A percentile compares a stretch with the other conserved stretches of the same genome.
These are phyloP conservation scores for Cladosporium sp. DNA, from an alignment of 2,329 filamentous ascomycete genomes.

Conservation along the genomic window DNA sequence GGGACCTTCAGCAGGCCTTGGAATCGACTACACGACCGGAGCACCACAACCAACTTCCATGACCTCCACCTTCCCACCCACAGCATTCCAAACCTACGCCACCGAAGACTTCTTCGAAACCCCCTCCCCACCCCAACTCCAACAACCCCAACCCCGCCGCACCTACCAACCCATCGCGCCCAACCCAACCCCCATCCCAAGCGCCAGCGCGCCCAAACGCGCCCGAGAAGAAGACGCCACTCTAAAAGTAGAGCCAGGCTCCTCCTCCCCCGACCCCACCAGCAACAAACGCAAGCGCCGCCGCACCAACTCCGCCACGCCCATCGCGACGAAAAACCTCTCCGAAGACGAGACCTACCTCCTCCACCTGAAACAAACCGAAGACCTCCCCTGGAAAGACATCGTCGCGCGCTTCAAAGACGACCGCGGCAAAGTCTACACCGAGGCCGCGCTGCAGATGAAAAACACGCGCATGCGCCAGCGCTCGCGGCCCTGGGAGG, in stretches of 20 bases:
- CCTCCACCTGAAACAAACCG: slow-evolving; percentile 49
- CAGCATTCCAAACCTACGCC: slow-evolving; percentile 27
- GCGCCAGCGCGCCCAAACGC: slow-evolving; percentile 38
- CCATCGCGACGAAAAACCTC: slow-evolving; percentile 40
- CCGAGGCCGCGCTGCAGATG: slow-evolving; percentile 53
- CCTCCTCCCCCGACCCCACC: slow-evolving; percentile 15
- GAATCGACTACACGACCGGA: slow-evolving; percentile 35
- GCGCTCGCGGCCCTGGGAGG: slow-evolving; percentile 48
- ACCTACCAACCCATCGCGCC: slow-evolving; percentile 43
- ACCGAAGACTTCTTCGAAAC: slow-evolving; percentile 24
- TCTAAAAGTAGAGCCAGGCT: slow-evolving; percentile 33
- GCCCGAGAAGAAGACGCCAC: slow-evolving; percentile 30
- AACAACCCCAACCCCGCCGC: slow-evolving; percentile 37
- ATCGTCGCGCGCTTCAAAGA: slow-evolving; percentile 48
- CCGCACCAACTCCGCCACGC: slow-evolving; percentile 36
- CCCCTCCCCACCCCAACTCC: slow-evolving; percentile 26
- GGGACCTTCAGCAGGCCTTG: slow-evolving; percentile 37
- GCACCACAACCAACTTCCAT: slow-evolving; percentile 26
- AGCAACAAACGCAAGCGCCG: slow-evolving; percentile 34
- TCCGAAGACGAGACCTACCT: slow-evolving; percentile 50
- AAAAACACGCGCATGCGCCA: slow-evolving; percentile 50
- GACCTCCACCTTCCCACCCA: slow-evolving; percentile 32
- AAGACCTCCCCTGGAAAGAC: slow-evolving; percentile 52
- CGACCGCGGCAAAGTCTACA: slow-evolving; percentile 46
- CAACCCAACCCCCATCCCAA: slow-evolving; percentile 33